Percentiles rank a stretch among this genome's conserved stretches.
phyloP scores from a whole-genome alignment of 225 moss, liverwort and hornwort genomes.

The Asterella californica region DNA sequence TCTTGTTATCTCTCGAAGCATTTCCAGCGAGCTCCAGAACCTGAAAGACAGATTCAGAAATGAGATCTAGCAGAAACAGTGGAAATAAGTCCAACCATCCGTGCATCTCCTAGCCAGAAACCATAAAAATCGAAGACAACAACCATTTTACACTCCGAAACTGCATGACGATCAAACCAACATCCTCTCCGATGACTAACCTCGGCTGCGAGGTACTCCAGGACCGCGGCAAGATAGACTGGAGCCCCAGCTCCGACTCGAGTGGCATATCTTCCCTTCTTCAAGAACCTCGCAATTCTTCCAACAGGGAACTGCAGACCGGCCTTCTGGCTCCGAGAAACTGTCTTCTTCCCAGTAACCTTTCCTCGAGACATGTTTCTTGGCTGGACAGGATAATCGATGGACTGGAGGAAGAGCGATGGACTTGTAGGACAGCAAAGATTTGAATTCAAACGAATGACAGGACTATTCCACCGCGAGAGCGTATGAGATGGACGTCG shows the following conservation, averaged over 20 bases:
- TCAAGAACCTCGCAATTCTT: slow-evolving; percentile 28
- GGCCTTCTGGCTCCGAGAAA: slow-evolving; percentile 31
- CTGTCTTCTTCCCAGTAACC: slow-evolving; percentile 27
- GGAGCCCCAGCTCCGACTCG: slow-evolving; percentile 29
- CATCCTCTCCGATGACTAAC: not conserved
- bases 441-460: not conserved
- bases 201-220: slow-evolving; percentile 33
- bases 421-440: not conserved
- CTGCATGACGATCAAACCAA: no score
- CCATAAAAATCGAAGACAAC: no score
- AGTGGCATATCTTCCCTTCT: slow-evolving; percentile 22
- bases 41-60: not conserved
- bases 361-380: slow-evolving; percentile 26
- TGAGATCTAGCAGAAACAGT: no score
- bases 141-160: no score
- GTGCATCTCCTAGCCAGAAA: no score
- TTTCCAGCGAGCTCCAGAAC: slow-evolving; percentile 31
- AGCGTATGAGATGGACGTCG: not conserved
- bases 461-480: not conserved
- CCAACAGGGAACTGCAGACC: slow-evolving; percentile 35
- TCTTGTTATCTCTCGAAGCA: slow-evolving; percentile 35
- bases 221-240: slow-evolving; percentile 26
- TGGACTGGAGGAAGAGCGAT: no score
- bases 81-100: no score
- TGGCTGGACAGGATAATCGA: no score